Evolutionary conservation across 805 yeast genomes (phyloP), one percentile per base, ranked within the genome.

Genomic region (Nakazawaea ambrosiae): DNA sequence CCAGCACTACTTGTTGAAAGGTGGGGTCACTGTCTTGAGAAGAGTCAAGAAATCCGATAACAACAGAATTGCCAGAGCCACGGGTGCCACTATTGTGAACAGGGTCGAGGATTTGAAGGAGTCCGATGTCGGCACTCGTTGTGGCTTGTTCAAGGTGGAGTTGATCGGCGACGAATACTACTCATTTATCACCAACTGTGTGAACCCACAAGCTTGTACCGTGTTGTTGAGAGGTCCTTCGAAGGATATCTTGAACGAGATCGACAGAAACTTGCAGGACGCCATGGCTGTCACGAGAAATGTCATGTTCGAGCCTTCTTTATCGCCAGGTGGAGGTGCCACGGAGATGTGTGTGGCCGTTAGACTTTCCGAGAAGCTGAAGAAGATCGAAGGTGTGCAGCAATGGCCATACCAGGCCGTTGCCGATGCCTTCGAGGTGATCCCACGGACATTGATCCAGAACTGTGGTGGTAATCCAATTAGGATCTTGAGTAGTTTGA

Each of bases 381-480:
- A 88, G 66, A 71, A 78, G 35, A 75, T 92, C 48, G 96, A 88
- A 59, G 98, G 97, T 44, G 82, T 90, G 41, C 89, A 84, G 42
- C 98, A 92, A 65, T 90, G 96, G 95, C 99, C 99, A 34, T 92
- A 92, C 63, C 92, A 86, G 63, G 97, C 97, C 3, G 97, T 92
- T 38, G 95, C 97, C 7, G 97, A 92, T 65, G 97, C 98, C 1
- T 82, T 92, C 68, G 99, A 92, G 64, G 96, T 92, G 34, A 92
- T 92, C 50, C 97, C 99, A 51, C 81, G 98, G 66, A 92, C 98
- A 4, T 74, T 92, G 56, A 80, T 92, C 45, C 98, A 92, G 67
- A 92, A 92, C 63, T 88, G 97, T 49, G 99, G 99, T 54, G 97
- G 95, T 24, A 89, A 88, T 57, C 88, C 98, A 37, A 87, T 92